These are phyloP conservation scores for Omphalotus guepiniiformis DNA, from an alignment of 768 basidiomycete genomes.

Conservation along the genomic window DNA sequence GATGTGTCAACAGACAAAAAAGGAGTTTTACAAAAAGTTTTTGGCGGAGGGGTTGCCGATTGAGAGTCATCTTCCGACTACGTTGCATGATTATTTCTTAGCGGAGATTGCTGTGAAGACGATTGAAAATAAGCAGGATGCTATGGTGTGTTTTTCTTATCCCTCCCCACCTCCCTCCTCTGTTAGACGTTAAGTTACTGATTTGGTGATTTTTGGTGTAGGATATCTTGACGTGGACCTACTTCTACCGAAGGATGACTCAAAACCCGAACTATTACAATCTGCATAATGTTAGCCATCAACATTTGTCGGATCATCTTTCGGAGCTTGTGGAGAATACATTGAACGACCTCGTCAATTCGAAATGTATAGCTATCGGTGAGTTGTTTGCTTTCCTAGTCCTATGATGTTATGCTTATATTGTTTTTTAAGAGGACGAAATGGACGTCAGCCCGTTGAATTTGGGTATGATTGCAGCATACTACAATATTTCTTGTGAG, in stretches of 20 bases:
- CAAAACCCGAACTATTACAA: slow-evolving; percentile 97
- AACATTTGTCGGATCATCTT: slow-evolving; percentile 91
- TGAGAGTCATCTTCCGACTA: slow-evolving; percentile 87
- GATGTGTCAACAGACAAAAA: slow-evolving; percentile 97
- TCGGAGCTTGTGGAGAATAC: slow-evolving; percentile 96
- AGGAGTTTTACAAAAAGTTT: slow-evolving; percentile 99
- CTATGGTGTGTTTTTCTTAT: slow-evolving; percentile 53
- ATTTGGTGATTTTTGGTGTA: slow-evolving; percentile 22
- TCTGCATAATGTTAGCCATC: slow-evolving; percentile 91
- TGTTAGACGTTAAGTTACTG: not conserved
- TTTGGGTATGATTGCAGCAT: slow-evolving; percentile 97
- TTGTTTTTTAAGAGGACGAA: slow-evolving; percentile 64
- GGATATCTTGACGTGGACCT: slow-evolving; percentile 99
- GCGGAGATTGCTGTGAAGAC: slow-evolving; percentile 98
- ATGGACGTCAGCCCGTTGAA: slow-evolving; percentile 92
- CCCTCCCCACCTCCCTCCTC: not conserved
- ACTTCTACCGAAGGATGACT: slow-evolving; percentile 95
- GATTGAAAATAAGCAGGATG: slow-evolving; percentile 98
- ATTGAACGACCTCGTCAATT: slow-evolving; percentile 84
- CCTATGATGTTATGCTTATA: not conserved
- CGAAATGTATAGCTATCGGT: slow-evolving; percentile 93
- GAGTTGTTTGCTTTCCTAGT: slow-evolving; percentile 12
- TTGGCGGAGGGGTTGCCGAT: slow-evolving; percentile 95
- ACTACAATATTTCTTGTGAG: slow-evolving; percentile 90
- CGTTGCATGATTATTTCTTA: slow-evolving; percentile 95